Conservation (phyloP, 192 early-diverging fungal species). For the Coemansia sp. region DNA sequence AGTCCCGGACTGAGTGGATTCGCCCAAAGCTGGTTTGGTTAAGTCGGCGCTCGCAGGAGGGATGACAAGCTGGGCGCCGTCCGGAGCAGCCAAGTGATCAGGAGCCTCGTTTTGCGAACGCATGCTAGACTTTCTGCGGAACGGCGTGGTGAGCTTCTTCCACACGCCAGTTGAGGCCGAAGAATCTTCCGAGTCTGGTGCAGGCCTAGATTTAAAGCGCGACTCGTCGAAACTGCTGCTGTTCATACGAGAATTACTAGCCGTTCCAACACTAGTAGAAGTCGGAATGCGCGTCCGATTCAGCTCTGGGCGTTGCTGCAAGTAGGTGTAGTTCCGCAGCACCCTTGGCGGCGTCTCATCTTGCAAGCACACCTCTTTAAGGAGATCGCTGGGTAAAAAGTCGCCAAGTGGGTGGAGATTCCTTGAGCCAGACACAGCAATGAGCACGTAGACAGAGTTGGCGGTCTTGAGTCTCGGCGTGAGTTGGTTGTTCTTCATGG, state of each 20-base stretch:
- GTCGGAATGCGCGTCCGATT: background rate
- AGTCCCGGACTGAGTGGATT: background rate
- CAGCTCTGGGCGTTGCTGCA: background rate
- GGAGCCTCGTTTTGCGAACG: background rate
- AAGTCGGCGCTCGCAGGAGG: background rate
- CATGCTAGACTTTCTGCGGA: conserved; percentile 1
- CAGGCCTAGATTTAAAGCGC: background rate
- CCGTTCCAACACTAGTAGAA: background rate
- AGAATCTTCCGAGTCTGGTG: background rate
- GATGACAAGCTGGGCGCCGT: background rate
- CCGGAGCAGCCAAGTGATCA: background rate
- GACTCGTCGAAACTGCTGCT: background rate
- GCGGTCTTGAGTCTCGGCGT: conserved; percentile 20
- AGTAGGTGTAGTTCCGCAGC: conserved; percentile 7
- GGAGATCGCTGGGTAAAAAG: conserved; percentile 12
- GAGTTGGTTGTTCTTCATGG: conserved; percentile 8
- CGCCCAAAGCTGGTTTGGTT: background rate
- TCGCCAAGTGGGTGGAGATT: conserved; percentile 26
- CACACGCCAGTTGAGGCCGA: background rate
- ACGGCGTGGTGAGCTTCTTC: conserved; percentile 15
- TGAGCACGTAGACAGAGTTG: conserved; percentile 20
- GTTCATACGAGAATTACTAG: background rate
- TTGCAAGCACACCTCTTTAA: conserved; percentile 8
- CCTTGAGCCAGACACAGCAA: conserved; percentile 18
- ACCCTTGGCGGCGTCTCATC: conserved; percentile 17